phyloP scores from a whole-genome alignment of 2,329 filamentous ascomycete species.

The Ophiostoma populinum region DNA sequence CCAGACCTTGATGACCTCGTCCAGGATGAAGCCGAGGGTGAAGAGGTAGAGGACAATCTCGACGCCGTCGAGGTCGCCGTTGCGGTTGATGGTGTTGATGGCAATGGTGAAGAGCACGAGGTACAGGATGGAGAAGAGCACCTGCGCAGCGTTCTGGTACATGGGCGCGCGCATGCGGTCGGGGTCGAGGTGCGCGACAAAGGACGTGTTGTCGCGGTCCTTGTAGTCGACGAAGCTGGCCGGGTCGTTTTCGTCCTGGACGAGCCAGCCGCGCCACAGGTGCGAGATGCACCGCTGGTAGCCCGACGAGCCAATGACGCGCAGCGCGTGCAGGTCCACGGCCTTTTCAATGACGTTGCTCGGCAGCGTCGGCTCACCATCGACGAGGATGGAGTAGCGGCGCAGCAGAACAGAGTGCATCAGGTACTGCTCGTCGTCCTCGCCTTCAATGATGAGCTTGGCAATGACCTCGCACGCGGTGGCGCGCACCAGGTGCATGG shows the following conservation, averaged over 20 bases:
- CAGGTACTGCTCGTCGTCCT: slow-evolving; percentile 64
- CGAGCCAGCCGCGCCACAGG: slow-evolving; percentile 88
- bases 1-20: slow-evolving; percentile 78
- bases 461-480: slow-evolving; percentile 81
- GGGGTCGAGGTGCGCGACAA: slow-evolving; percentile 73
- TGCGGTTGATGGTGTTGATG: slow-evolving; percentile 84
- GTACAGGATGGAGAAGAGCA: slow-evolving; percentile 70
- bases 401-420: slow-evolving; percentile 70
- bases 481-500: slow-evolving; percentile 63
- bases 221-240: slow-evolving; percentile 80
- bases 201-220: slow-evolving; percentile 59
- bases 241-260: slow-evolving; percentile 88
- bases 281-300: slow-evolving; percentile 92
- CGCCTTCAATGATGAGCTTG: slow-evolving; percentile 69
- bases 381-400: slow-evolving; percentile 65
- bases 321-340: slow-evolving; percentile 78
- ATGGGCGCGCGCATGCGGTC: slow-evolving; percentile 84
- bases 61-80: slow-evolving; percentile 66
- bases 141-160: slow-evolving; percentile 82
- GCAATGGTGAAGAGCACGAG: slow-evolving; percentile 73
- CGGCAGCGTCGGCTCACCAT: slow-evolving; percentile 54
- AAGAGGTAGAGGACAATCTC: slow-evolving; percentile 81
- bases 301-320: slow-evolving; percentile 76
- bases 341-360: slow-evolving; percentile 86
- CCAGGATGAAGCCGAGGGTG: slow-evolving; percentile 76